These are phyloP conservation scores for Gossypium aridum DNA, from an alignment of 441 rosid genomes.

Conservation along the genomic window DNA sequence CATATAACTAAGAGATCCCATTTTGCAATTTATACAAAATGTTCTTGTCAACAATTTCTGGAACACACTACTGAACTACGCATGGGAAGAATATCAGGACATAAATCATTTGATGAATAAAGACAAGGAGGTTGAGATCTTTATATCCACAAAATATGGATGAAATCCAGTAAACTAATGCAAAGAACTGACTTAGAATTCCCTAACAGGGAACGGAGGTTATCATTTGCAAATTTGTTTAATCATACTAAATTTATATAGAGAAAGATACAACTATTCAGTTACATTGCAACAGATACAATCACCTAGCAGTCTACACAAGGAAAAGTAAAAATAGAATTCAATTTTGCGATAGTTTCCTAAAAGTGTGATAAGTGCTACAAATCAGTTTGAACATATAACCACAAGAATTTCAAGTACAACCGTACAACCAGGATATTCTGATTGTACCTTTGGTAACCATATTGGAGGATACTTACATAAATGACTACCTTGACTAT, in stretches of 20 bases:
- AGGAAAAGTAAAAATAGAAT: background rate
- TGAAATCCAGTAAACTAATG: background rate
- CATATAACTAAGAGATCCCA: background rate
- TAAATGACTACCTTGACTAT: background rate
- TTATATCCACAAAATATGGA: background rate
- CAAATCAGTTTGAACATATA: background rate
- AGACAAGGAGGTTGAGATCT: background rate
- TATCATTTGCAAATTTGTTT: background rate
- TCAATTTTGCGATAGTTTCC: background rate
- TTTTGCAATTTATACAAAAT: background rate
- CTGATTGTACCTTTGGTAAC: background rate
- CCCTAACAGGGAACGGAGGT: background rate
- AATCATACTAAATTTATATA: background rate
- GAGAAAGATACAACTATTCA: background rate
- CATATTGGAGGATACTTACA: background rate
- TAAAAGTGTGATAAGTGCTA: background rate
- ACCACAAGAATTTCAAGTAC: background rate
- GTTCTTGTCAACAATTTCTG: background rate
- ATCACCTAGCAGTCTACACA: background rate
- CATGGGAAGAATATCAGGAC: background rate
- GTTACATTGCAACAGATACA: background rate
- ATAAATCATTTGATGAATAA: background rate
- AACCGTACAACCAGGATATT: background rate
- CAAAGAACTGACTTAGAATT: background rate
- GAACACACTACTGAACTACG: background rate